Conservation (phyloP, 2,329 filamentous ascomycete species). For the Fusarium floridanum region DNA sequence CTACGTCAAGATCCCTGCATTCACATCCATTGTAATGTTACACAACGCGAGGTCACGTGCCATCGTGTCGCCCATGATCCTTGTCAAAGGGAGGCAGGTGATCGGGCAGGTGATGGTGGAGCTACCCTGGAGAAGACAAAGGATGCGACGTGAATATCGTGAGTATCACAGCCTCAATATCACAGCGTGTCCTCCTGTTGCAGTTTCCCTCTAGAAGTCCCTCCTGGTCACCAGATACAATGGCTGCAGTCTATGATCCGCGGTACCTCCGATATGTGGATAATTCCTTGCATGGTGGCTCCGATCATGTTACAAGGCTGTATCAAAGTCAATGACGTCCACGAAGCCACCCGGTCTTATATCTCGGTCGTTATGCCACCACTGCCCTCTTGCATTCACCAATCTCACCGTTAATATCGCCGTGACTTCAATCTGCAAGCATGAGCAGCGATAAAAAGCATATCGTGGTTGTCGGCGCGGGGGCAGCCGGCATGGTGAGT, state of each 20-base stretch:
- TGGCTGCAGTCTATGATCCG: neutral
- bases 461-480: constrained; percentile 71
- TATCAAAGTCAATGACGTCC: constrained; percentile 35
- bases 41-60: constrained; percentile 47
- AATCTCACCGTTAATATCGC: neutral
- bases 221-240: neutral
- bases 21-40: constrained; percentile 19
- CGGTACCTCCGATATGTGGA: neutral
- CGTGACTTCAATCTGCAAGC: neutral
- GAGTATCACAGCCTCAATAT: neutral
- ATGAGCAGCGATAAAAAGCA: constrained; percentile 53
- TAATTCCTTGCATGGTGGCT: neutral
- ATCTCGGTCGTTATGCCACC: neutral
- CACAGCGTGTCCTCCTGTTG: neutral
- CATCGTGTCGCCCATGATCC: constrained; percentile 21
- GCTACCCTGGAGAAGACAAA: constrained; percentile 10
- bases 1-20: constrained; percentile 37
- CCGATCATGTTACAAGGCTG: neutral
- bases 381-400: neutral
- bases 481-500: constrained; percentile 71
- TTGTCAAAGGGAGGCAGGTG: neutral
- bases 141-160: neutral
- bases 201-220: neutral
- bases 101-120: neutral
- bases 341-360: constrained; percentile 10